Evolutionary conservation across 1,284 basidiomycete species (phyloP).

Genomic region (Sanguinoderma infundibulare): DNA sequence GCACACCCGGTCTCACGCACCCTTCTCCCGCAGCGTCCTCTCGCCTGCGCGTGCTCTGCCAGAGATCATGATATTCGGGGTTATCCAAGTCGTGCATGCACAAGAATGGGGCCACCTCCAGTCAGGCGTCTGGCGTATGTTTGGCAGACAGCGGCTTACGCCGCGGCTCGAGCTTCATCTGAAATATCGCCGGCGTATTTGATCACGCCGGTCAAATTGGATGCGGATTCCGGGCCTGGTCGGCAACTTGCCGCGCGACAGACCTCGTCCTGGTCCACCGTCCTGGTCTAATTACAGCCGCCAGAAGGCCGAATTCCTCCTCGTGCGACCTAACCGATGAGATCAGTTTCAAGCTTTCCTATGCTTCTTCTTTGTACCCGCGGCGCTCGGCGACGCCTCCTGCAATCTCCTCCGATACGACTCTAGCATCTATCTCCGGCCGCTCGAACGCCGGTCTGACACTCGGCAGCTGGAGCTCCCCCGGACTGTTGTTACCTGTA

Average conservation of each 20-base stretch:
- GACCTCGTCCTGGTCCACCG: too few relatives aligned
- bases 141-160: slow-evolving; percentile 11
- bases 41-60: not conserved
- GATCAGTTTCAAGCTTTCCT: slow-evolving; percentile 28
- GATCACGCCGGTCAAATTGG: slow-evolving; percentile 22
- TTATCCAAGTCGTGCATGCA: not conserved
- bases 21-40: slow-evolving; percentile 6
- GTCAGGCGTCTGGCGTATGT: not conserved
- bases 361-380: slow-evolving; percentile 12
- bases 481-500: too few relatives aligned
- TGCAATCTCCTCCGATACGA: slow-evolving; percentile 16
- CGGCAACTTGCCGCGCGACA: not conserved
- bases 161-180: slow-evolving; percentile 1
- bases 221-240: not conserved
- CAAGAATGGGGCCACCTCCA: not conserved
- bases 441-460: slow-evolving; percentile 13
- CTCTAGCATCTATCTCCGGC: slow-evolving; percentile 9
- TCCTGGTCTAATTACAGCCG: too few relatives aligned
- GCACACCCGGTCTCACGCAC: slow-evolving; percentile 21
- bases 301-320: not conserved
- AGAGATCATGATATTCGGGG: not conserved
- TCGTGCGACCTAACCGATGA: slow-evolving; percentile 7
- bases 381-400: slow-evolving; percentile 14
- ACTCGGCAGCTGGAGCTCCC: too few relatives aligned
- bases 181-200: slow-evolving; percentile 14